Evolutionary conservation across 2,329 filamentous ascomycete species (phyloP).

Genomic region (Xylariaceae sp.): DNA sequence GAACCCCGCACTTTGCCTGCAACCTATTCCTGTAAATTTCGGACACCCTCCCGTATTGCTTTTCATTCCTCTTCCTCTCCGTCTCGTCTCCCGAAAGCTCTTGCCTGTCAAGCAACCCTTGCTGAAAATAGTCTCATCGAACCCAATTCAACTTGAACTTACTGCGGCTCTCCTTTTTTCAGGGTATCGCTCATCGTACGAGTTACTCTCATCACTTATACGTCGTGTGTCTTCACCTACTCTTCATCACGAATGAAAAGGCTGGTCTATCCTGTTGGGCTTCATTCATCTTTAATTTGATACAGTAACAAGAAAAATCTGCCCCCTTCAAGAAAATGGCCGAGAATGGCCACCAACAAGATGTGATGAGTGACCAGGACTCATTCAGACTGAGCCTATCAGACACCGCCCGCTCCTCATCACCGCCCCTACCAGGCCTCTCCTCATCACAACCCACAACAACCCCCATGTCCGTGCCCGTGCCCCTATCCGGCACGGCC

Average conservation of each 20-base stretch:
- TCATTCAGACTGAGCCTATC: neutral
- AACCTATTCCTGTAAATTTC: constrained; percentile 1
- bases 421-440: neutral
- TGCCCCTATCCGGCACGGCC: neutral
- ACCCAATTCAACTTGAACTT: neutral
- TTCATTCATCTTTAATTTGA: neutral
- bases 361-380: neutral
- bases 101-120: neutral
- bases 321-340: neutral
- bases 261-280: neutral
- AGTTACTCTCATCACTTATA: neutral
- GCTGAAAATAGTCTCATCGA: neutral
- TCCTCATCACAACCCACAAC: neutral
- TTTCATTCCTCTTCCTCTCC: neutral
- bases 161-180: neutral
- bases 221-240: neutral
- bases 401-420: neutral
- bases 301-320: neutral
- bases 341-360: neutral
- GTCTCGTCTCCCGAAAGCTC: too few species aligned
- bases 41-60: neutral
- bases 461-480: neutral
- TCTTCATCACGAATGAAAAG: neutral
- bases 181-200: neutral
- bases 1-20: constrained; percentile 4